Percentiles rank a stretch among this genome's conserved stretches.
These are phyloP conservation scores for Amanita thiersii DNA, from an alignment of 768 basidiomycete species.

Conservation along the genomic window DNA sequence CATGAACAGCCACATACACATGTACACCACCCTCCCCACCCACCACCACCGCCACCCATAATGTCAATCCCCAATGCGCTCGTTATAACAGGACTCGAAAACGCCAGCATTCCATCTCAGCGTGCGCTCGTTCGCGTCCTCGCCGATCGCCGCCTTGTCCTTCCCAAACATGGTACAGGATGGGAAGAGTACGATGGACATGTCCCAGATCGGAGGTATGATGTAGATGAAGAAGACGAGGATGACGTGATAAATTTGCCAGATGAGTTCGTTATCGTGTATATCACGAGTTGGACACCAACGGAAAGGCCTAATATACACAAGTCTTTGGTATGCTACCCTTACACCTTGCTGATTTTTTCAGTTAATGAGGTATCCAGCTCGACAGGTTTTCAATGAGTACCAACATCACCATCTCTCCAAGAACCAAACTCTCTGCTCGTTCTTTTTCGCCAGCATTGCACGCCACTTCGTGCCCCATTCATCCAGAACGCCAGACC, in stretches of 20 bases:
- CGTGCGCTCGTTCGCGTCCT: constrained; percentile 47
- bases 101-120: constrained; percentile 46
- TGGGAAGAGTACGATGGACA: constrained; percentile 10
- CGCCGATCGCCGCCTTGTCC: constrained; percentile 37
- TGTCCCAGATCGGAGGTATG: constrained; percentile 10
- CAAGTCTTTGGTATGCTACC: constrained; percentile 50
- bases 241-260: constrained; percentile 50
- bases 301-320: constrained; percentile 60
- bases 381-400: constrained; percentile 79
- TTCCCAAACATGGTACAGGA: constrained; percentile 23
- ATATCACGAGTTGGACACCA: constrained; percentile 59
- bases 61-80: constrained; percentile 34
- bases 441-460: constrained; percentile 12
- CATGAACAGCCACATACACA: too few relatives aligned
- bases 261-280: constrained; percentile 62
- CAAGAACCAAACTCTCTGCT: constrained; percentile 29
- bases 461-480: background rate
- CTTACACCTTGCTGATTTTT: constrained; percentile 6
- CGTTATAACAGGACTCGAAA: constrained; percentile 66
- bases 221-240: constrained; percentile 20
- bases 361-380: constrained; percentile 24
- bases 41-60: too few relatives aligned
- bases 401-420: constrained; percentile 44
- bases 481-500: constrained; percentile 11
- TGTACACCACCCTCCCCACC: too few relatives aligned